These are phyloP conservation scores for Phytophthora foliorum DNA, from an alignment of 352 stramenopile genomes.

Conservation along the genomic window DNA sequence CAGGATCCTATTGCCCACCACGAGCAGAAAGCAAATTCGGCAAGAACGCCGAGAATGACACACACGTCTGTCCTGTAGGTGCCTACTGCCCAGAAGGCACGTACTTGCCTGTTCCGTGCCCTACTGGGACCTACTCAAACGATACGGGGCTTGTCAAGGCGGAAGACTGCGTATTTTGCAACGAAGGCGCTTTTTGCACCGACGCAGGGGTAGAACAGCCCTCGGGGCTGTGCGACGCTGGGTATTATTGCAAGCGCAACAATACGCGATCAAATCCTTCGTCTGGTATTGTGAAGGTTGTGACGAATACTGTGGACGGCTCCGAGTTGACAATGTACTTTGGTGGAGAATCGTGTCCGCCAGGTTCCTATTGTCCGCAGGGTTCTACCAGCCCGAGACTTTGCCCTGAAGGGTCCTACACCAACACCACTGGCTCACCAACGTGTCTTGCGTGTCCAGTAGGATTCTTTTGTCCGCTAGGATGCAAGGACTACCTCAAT, in stretches of 20 bases:
- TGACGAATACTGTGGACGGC: conserved; percentile 13
- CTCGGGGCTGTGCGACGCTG: conserved; percentile 46
- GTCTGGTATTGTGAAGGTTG: conserved; percentile 33
- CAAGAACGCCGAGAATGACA: conserved; percentile 44
- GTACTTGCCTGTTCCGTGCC: conserved; percentile 64
- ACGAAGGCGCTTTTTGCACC: conserved; percentile 61
- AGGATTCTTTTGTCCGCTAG: conserved; percentile 62
- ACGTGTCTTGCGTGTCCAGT: conserved; percentile 47
- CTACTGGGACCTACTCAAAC: conserved; percentile 72
- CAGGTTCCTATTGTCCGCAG: conserved; percentile 59
- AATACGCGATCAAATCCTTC: conserved; percentile 53
- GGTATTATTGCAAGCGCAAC: conserved; percentile 66
- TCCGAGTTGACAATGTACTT: conserved; percentile 19
- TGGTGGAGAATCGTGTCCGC: conserved; percentile 54
- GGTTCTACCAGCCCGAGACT: conserved; percentile 44
- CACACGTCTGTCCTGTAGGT: conserved; percentile 70
- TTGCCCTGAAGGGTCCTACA: conserved; percentile 58
- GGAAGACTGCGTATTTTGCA: conserved; percentile 67
- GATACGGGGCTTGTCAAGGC: conserved; percentile 47
- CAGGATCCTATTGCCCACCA: conserved; percentile 67
- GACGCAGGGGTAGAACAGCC: conserved; percentile 44
- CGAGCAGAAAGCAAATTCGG: conserved; percentile 55
- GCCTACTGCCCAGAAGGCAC: conserved; percentile 84
- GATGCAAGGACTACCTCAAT: conserved; percentile 47
- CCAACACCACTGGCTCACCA: conserved; percentile 34